These are phyloP conservation scores for Ophiocordyceps camponoti-leonardi DNA, from an alignment of 2,329 filamentous ascomycete species.

Conservation along the genomic window DNA sequence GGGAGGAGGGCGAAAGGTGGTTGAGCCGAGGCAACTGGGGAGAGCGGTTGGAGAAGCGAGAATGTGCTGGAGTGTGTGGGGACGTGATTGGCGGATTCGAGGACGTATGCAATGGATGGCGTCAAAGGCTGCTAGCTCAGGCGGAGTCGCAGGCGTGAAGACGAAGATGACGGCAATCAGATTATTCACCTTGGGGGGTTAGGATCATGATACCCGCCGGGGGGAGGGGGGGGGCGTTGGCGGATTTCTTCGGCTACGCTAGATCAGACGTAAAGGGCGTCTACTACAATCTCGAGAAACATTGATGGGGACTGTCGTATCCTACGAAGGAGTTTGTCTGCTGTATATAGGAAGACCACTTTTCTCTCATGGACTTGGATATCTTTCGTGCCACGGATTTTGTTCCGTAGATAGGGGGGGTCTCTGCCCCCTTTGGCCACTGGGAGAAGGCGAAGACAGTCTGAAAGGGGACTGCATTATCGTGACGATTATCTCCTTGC, in stretches of 20 bases:
- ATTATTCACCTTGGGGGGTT: background rate
- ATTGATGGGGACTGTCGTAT: too few species aligned
- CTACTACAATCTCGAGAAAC: background rate
- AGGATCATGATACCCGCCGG: background rate
- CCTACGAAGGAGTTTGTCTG: background rate
- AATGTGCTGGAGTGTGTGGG: conserved; percentile 68
- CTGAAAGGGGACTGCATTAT: too few species aligned
- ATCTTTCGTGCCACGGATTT: background rate
- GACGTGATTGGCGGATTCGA: conserved; percentile 90
- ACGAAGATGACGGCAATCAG: background rate
- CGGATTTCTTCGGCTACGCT: background rate
- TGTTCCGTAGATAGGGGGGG: too few species aligned
- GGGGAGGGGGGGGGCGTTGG: too few species aligned
- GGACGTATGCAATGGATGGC: conserved; percentile 72
- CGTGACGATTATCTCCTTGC: too few species aligned
- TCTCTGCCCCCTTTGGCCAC: too few species aligned
- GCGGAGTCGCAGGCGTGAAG: conserved; percentile 29
- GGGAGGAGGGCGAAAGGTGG: conserved; percentile 70
- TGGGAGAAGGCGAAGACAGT: too few species aligned
- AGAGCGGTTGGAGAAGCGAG: conserved; percentile 53
- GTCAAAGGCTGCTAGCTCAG: conserved; percentile 54
- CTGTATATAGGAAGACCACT: too few species aligned
- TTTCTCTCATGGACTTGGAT: background rate
- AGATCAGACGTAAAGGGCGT: background rate
- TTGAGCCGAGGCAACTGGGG: conserved; percentile 73